phyloP scores from a whole-genome alignment of 805 yeast genomes.

The Wickerhamomyces sydowiorum region DNA sequence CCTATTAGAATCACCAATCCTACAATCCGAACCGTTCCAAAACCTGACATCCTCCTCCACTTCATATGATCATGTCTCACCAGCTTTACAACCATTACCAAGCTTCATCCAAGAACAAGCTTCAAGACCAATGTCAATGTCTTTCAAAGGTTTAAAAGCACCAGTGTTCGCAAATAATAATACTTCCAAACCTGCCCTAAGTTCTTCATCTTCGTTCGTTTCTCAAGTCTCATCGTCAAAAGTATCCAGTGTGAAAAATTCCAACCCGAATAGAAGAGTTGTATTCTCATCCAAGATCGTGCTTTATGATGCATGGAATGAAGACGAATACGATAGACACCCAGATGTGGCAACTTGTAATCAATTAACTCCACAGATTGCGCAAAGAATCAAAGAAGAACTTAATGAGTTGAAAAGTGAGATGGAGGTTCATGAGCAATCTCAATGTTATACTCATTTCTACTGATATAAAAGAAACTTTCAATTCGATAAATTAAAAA shows the following conservation, averaged over 20 bases:
- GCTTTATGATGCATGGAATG: conserved; percentile 78
- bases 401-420: conserved; percentile 69
- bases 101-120: not conserved
- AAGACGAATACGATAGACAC: conserved; percentile 83
- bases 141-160: conserved; percentile 58
- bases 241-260: not conserved
- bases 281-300: conserved; percentile 77
- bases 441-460: conserved; percentile 80
- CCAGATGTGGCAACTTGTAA: conserved; percentile 93
- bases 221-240: conserved; percentile 26
- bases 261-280: conserved; percentile 26
- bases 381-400: conserved; percentile 82
- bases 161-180: conserved; percentile 44
- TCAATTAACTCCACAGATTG: conserved; percentile 79
- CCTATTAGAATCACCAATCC: conserved; percentile 1
- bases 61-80: conserved; percentile 6
- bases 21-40: conserved; percentile 1
- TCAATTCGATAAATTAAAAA: not conserved
- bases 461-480: conserved; percentile 33
- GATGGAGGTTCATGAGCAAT: conserved; percentile 80
- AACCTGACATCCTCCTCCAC: conserved; percentile 5
- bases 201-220: conserved; percentile 30
- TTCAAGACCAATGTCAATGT: conserved; percentile 36
- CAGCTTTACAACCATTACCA: conserved; percentile 14
- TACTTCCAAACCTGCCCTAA: conserved; percentile 18